Base-by-base conservation (phyloP, 495 filamentous ascomycete genomes). In the Penicillium cinerascens region DNA sequence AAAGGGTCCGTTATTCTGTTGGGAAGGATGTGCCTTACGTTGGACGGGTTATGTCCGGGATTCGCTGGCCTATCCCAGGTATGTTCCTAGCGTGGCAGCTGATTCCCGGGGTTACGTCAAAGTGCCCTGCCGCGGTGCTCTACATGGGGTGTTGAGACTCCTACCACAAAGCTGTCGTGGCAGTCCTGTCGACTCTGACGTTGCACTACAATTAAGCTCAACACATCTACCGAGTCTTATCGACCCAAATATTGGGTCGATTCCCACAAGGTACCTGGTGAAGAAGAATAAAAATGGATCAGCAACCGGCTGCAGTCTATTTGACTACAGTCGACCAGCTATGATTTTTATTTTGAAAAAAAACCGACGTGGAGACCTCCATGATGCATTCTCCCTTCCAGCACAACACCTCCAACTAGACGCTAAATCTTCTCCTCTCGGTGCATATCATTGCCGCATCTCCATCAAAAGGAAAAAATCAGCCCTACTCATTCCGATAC, bases 181-280 rank as follows among this genome's bases (percentile, higher is more conserved):
- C 26, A 48, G 17, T 11, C n/a, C 27, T 42, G 29, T 18, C n/a
- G n/a, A 23, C 40, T 26, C 27, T n/a, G 35, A 37, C 37, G 41
- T 20, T 52, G 54, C 20, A 42, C 27, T 42, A 40, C 35, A 21
- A 37, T 48, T 54, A 51, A 46, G 58, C 54, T 54, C 50, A 22
- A 40, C 40, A 41, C 35, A 26, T 43, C 49, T 42, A 33, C 40
- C n/a, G 49, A 61, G 47, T 39, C 41, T 42, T 56, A 51, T 43
- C 11, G 38, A 40, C 26, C 55, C 43, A 22, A 62, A 42, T 8
- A 47, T 52, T 52, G 50, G 59, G 48, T 52, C 52, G 52, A 52
- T 65, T 55, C 59, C 56, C 59, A 44, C 62, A 65, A 65, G 62
- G 62, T 65, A 57, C 62, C 55, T 62, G 52, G 6, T 8, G 26